Percentiles rank a stretch among this genome's conserved stretches.
phyloP scores from a whole-genome alignment of 2,329 filamentous ascomycete genomes.

The Fusarium temperatum region DNA sequence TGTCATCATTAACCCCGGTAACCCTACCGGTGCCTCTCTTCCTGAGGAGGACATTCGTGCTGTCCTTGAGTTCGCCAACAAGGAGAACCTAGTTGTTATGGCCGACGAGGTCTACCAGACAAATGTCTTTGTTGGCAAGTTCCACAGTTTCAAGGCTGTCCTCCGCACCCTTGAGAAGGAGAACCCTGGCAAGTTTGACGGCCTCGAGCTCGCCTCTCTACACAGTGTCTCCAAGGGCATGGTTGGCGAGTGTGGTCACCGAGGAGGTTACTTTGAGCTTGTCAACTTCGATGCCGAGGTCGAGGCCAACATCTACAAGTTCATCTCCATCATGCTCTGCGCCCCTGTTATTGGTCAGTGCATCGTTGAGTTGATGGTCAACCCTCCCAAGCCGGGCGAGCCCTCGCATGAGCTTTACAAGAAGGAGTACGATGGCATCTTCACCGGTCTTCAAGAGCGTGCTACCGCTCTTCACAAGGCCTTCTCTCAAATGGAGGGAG shows the following conservation, averaged over 20 bases:
- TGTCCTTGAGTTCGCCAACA: conserved; percentile 86
- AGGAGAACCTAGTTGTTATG: conserved; percentile 87
- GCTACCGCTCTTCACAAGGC: conserved; percentile 88
- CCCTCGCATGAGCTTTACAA: conserved; percentile 86
- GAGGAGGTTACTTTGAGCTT: conserved; percentile 97
- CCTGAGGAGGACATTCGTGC: conserved; percentile 79
- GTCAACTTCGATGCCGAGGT: conserved; percentile 87
- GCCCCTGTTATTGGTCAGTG: conserved; percentile 96
- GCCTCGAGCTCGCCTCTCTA: conserved; percentile 87
- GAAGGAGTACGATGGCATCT: conserved; percentile 86
- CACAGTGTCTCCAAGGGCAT: conserved; percentile 98
- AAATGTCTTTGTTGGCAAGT: conserved; percentile 94
- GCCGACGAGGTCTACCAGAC: conserved; percentile 99
- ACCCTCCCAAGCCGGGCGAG: conserved; percentile 85
- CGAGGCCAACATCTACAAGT: conserved; percentile 96
- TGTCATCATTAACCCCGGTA: conserved; percentile 97
- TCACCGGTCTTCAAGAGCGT: conserved; percentile 78
- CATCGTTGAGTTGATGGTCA: conserved; percentile 97
- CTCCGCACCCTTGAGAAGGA: conserved; percentile 83
- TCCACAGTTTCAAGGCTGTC: conserved; percentile 93
- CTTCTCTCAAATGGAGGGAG: conserved; percentile 94
- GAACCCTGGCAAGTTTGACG: conserved; percentile 78
- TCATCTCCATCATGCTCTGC: conserved; percentile 96
- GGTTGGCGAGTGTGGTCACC: conserved; percentile 98
- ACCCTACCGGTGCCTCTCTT: conserved; percentile 92